Evolutionary conservation across 2,329 filamentous ascomycete species (phyloP).

Genomic region (Thermomyces lanuginosus): DNA sequence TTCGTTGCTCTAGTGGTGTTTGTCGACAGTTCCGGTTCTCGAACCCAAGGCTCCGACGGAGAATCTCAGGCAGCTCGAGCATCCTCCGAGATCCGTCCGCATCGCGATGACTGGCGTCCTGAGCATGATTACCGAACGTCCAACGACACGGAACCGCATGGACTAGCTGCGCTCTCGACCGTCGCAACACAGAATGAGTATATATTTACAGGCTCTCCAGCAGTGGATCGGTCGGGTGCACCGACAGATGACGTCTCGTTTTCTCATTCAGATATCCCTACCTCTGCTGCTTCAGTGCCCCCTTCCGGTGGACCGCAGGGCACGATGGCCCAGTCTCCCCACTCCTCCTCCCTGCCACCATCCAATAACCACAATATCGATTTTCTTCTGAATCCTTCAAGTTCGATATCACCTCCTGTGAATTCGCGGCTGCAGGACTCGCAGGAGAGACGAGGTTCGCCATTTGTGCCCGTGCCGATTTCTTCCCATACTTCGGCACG

Average conservation of each 20-base stretch:
- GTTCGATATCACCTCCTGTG: constrained; percentile 28
- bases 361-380: constrained; percentile 39
- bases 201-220: constrained; percentile 11
- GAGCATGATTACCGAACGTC: too few species aligned
- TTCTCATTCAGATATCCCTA: constrained; percentile 8
- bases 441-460: constrained; percentile 14
- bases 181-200: constrained; percentile 31
- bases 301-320: too few species aligned
- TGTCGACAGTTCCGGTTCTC: too few species aligned
- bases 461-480: constrained; percentile 14
- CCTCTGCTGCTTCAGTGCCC: constrained; percentile 12
- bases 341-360: constrained; percentile 30
- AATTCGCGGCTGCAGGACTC: constrained; percentile 25
- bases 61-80: too few species aligned
- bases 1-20: too few species aligned
- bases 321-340: constrained; percentile 18
- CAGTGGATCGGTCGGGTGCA: constrained; percentile 12
- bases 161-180: constrained; percentile 38
- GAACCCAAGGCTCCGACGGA: too few species aligned
- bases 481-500: constrained; percentile 8
- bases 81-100: too few species aligned
- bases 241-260: constrained; percentile 9
- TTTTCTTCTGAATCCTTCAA: constrained; percentile 38
- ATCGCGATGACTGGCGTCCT: too few species aligned
- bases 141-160: too few species aligned